A percentile compares a stretch with the other conserved stretches of the same genome.
These are phyloP conservation scores for Curvularia sp. DNA, from an alignment of 2,329 filamentous ascomycete genomes.

Conservation along the genomic window DNA sequence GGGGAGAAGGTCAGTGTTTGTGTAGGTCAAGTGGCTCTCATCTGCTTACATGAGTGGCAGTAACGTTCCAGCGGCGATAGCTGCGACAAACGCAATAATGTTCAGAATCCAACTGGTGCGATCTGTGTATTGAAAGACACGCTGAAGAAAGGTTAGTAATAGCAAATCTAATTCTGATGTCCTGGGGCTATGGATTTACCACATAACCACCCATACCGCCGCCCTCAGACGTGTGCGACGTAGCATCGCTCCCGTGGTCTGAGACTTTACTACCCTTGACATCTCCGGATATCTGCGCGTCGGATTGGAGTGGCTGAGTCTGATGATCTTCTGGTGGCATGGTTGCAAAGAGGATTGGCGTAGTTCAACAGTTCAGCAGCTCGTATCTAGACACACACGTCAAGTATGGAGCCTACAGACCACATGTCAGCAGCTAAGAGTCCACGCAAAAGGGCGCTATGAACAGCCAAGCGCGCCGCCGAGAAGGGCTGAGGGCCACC, in stretches of 20 bases:
- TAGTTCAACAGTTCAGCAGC: background rate
- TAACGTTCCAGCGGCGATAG: slow-evolving; percentile 55
- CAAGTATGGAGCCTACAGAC: background rate
- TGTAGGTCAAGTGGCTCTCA: background rate
- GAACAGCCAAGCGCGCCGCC: background rate
- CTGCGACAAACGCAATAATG: slow-evolving; percentile 42
- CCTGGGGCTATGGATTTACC: slow-evolving; percentile 21
- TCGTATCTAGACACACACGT: background rate
- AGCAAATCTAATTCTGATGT: background rate
- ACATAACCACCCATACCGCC: slow-evolving; percentile 37
- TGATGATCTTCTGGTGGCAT: slow-evolving; percentile 23
- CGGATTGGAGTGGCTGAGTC: background rate
- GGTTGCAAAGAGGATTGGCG: background rate
- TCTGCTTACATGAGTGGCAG: slow-evolving; percentile 55
- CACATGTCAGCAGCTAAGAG: background rate
- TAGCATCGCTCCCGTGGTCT: background rate
- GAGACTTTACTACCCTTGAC: slow-evolving; percentile 7
- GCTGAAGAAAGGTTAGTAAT: slow-evolving; percentile 24
- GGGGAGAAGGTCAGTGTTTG: background rate
- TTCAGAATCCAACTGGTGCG: slow-evolving; percentile 43
- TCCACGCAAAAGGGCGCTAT: background rate
- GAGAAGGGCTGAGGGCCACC: background rate
- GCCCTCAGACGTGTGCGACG: slow-evolving; percentile 17
- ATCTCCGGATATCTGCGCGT: slow-evolving; percentile 16
- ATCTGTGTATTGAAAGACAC: slow-evolving; percentile 49